These are phyloP conservation scores for Henckelia pumila DNA, from an alignment of 257 asterid genomes.

Conservation along the genomic window DNA sequence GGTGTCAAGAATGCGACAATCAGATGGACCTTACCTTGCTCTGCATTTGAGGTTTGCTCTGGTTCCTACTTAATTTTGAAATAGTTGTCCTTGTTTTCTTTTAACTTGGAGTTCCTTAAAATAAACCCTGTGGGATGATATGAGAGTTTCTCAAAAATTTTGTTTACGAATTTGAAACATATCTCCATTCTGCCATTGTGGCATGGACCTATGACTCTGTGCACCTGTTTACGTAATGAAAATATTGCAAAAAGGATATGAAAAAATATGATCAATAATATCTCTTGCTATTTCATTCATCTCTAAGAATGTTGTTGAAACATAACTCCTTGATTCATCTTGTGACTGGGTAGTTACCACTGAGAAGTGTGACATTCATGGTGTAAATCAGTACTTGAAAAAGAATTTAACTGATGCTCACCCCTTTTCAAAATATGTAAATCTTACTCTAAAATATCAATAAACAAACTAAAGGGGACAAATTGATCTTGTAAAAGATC, in stretches of 20 bases:
- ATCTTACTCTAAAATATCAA: not conserved
- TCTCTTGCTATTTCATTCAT: not conserved
- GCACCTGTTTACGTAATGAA: not conserved
- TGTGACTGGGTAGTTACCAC: not conserved
- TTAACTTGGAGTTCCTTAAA: not conserved
- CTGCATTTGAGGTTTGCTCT: slow-evolving; percentile 80
- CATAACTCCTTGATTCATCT: not conserved
- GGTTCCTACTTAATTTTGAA: slow-evolving; percentile 7
- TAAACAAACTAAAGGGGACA: not conserved
- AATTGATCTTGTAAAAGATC: slow-evolving; percentile 4
- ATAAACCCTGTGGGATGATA: not conserved
- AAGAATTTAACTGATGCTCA: not conserved
- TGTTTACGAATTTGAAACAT: not conserved
- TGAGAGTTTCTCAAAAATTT: not conserved
- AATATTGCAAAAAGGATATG: not conserved
- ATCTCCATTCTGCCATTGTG: not conserved
- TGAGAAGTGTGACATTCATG: not conserved
- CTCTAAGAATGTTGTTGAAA: not conserved
- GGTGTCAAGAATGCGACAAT: slow-evolving; percentile 69
- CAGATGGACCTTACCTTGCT: slow-evolving; percentile 78
- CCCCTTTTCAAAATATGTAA: not conserved
- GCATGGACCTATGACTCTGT: not conserved
- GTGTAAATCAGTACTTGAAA: not conserved
- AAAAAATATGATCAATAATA: not conserved
- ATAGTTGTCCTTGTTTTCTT: slow-evolving; percentile 2